Evolutionary conservation across 306 rosid species (phyloP).

Genomic region (Clitoria ternatea): DNA sequence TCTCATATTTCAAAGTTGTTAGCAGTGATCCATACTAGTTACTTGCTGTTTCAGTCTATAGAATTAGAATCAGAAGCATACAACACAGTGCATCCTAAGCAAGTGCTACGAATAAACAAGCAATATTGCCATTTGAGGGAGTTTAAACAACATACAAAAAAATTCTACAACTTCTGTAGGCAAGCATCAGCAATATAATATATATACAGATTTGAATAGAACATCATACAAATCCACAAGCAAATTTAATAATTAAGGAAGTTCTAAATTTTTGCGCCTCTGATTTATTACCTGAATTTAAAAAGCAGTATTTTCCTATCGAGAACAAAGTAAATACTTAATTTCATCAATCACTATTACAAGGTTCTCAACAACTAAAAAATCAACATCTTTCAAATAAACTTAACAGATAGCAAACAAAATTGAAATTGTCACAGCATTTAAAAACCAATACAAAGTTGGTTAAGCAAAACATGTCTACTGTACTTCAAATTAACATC

Average conservation of each 20-base stretch:
- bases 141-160: no score
- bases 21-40: no score
- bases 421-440: slow-evolving; percentile 28
- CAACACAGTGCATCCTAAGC: neutral
- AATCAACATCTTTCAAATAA: slow-evolving; percentile 2
- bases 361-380: neutral
- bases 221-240: no score
- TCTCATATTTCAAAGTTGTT: no score
- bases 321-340: neutral
- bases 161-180: no score
- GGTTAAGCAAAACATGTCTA: slow-evolving; percentile 25
- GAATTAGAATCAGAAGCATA: no score
- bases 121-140: neutral
- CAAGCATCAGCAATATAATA: no score
- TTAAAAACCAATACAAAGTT: slow-evolving; percentile 7
- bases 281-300: neutral
- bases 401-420: slow-evolving; percentile 11
- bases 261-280: neutral
- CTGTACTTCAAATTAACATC: neutral
- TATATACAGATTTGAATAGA: no score
- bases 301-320: neutral
- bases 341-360: neutral
- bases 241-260: no score
- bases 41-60: no score
- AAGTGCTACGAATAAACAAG: neutral